phyloP scores from a whole-genome alignment of 2,329 filamentous ascomycete genomes.

The Apiospora pterosperma region DNA sequence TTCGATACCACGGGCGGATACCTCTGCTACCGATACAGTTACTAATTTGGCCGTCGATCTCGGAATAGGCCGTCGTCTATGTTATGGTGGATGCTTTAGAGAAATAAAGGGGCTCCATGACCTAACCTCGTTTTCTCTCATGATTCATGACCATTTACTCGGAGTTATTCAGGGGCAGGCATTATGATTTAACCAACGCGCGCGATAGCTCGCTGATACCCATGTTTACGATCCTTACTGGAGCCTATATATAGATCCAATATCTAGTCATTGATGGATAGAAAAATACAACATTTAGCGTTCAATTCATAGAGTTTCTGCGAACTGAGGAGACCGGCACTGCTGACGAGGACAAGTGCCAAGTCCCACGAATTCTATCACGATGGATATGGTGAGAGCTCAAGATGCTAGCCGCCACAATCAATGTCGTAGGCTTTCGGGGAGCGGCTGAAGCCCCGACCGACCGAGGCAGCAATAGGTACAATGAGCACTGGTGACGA shows the following conservation, averaged over 20 bases:
- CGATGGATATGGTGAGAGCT: not conserved
- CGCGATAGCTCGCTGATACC: not conserved
- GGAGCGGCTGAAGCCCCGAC: too few species aligned
- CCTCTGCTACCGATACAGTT: constrained; percentile 29
- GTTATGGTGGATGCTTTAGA: not conserved
- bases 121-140: not conserved
- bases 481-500: not conserved
- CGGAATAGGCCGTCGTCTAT: not conserved
- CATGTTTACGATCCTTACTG: not conserved
- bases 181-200: not conserved
- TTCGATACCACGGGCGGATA: constrained; percentile 25
- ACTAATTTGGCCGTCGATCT: constrained; percentile 11
- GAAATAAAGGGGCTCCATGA: not conserved
- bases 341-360: too few species aligned
- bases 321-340: too few species aligned
- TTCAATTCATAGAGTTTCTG: not conserved
- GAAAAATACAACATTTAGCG: not conserved
- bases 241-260: not conserved
- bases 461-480: not conserved
- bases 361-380: too few species aligned
- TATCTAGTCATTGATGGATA: not conserved
- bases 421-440: too few species aligned
- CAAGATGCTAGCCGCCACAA: not conserved
- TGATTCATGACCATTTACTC: not conserved
- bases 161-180: not conserved